A percentile compares a stretch with the other conserved stretches of the same genome.
Evolutionary conservation across 2,329 filamentous ascomycete genomes (phyloP).

Genomic region (Cladosporium velox): DNA sequence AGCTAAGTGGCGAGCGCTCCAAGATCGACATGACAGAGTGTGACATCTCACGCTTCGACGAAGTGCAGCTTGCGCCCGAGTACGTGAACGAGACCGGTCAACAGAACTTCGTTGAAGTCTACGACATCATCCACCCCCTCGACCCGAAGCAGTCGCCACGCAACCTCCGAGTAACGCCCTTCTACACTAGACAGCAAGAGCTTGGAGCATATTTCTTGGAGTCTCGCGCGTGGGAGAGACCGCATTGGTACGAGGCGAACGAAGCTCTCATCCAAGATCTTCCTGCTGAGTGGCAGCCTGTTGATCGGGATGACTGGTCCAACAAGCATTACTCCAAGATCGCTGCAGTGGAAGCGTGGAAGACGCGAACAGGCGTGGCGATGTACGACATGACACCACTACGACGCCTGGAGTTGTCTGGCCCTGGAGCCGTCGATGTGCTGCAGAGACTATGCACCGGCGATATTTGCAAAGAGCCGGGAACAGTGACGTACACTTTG

Average conservation of each 20-base stretch:
- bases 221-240: conserved; percentile 62
- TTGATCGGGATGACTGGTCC: conserved; percentile 62
- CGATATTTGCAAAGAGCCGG: conserved; percentile 51
- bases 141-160: conserved; percentile 60
- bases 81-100: conserved; percentile 62
- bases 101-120: conserved; percentile 65
- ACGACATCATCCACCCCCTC: conserved; percentile 64
- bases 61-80: conserved; percentile 57
- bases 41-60: conserved; percentile 62
- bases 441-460: conserved; percentile 57
- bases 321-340: conserved; percentile 59
- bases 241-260: conserved; percentile 64
- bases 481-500: conserved; percentile 58
- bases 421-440: conserved; percentile 58
- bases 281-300: conserved; percentile 57
- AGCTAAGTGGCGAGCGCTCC: conserved; percentile 59
- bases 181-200: conserved; percentile 56
- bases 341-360: conserved; percentile 63
- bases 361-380: conserved; percentile 62
- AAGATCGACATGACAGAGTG: conserved; percentile 60
- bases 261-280: conserved; percentile 53
- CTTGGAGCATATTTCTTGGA: conserved; percentile 63
- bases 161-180: conserved; percentile 61
- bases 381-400: conserved; percentile 66
- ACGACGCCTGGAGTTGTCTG: conserved; percentile 59